Conservation (phyloP, 2,329 filamentous ascomycete genomes). For the Blastomyces percursus region DNA sequence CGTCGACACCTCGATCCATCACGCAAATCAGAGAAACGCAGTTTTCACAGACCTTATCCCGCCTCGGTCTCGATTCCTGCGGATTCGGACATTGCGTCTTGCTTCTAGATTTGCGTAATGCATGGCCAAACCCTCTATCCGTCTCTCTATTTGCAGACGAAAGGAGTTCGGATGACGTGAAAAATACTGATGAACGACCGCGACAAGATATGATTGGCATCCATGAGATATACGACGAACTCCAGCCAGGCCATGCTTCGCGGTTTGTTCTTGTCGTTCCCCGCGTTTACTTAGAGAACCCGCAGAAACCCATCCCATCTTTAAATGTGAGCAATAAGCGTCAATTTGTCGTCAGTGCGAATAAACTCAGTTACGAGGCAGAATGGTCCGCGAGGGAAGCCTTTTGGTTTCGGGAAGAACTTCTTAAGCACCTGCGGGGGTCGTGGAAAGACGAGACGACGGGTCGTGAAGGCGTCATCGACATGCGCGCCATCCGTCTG, state of each 20-base stretch:
- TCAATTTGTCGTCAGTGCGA: slow-evolving; percentile 83
- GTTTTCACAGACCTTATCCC: slow-evolving; percentile 37
- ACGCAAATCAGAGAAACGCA: slow-evolving; percentile 26
- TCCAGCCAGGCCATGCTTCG: slow-evolving; percentile 53
- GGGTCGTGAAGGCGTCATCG: slow-evolving; percentile 55
- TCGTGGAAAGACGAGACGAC: slow-evolving; percentile 57
- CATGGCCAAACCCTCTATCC: slow-evolving; percentile 71
- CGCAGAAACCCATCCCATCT: slow-evolving; percentile 65
- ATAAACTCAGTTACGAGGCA: slow-evolving; percentile 64
- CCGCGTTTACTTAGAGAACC: slow-evolving; percentile 63
- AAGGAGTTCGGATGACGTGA: slow-evolving; percentile 11
- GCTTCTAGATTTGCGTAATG: slow-evolving; percentile 74
- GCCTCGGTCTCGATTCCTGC: slow-evolving; percentile 32
- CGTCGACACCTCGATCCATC: slow-evolving; percentile 7
- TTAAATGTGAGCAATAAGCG: slow-evolving; percentile 71
- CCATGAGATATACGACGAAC: slow-evolving; percentile 33
- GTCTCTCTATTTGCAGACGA: slow-evolving; percentile 47
- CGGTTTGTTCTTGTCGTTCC: slow-evolving; percentile 66
- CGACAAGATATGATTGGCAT: slow-evolving; percentile 20
- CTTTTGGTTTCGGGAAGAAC: slow-evolving; percentile 82
- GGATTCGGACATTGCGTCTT: slow-evolving; percentile 61
- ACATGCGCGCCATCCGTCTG: slow-evolving; percentile 64
- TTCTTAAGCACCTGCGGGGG: slow-evolving; percentile 60
- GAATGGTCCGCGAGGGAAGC: slow-evolving; percentile 69
- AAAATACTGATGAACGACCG: slow-evolving; percentile 15